Conservation (phyloP, 306 rosid species). For the Erythrophleum fordii region DNA sequence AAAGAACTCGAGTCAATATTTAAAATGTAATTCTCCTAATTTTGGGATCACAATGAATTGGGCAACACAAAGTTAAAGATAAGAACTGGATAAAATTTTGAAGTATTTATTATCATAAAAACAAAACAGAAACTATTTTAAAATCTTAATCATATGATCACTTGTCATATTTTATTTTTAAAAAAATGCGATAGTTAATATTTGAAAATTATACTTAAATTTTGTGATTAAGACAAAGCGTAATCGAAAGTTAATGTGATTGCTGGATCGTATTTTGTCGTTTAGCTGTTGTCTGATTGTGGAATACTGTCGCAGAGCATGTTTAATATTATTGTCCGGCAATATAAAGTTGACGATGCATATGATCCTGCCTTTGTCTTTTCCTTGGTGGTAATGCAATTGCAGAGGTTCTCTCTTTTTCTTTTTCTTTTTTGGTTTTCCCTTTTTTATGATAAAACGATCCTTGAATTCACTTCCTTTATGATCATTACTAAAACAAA, state of each 20-base stretch:
- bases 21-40: too few relatives aligned
- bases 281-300: slow-evolving; percentile 40
- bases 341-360: slow-evolving; percentile 11
- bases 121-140: too few relatives aligned
- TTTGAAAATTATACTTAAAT: too few relatives aligned
- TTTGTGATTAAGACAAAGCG: too few relatives aligned
- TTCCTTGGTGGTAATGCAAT: background rate
- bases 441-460: background rate
- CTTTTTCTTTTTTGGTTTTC: slow-evolving; percentile 23
- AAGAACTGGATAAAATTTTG: too few relatives aligned
- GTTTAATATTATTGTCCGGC: slow-evolving; percentile 7
- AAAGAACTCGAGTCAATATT: too few relatives aligned
- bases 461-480: background rate
- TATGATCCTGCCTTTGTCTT: slow-evolving; percentile 34
- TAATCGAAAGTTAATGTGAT: background rate
- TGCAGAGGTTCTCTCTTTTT: slow-evolving; percentile 10
- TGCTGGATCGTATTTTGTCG: slow-evolving; percentile 39
- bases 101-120: too few relatives aligned
- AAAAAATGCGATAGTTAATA: too few relatives aligned
- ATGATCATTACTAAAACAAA: background rate
- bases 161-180: too few relatives aligned
- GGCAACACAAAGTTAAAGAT: background rate
- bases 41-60: background rate
- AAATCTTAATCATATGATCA: too few relatives aligned
- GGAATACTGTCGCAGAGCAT: slow-evolving; percentile 9